Evolutionary conservation across 768 basidiomycete species (phyloP), one percentile per base, ranked within the genome.

Genomic region (Lentinula sp.): DNA sequence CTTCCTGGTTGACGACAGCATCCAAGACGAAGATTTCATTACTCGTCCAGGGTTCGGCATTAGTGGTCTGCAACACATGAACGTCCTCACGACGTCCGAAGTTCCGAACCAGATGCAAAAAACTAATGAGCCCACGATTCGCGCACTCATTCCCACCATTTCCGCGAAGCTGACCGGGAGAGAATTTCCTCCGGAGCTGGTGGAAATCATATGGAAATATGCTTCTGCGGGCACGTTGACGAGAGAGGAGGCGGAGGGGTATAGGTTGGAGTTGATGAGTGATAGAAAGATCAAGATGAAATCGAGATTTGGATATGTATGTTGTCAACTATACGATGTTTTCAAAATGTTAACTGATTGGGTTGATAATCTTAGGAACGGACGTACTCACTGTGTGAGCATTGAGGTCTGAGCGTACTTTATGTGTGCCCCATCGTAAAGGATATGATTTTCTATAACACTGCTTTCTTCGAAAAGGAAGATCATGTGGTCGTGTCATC

Each of bases 351-450:
- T 32, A 2, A 34, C 16, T 51, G 21, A 31, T 31, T 10, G 21
- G 7, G 7, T 46, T 49, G 23, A 23, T 13, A 5, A 23, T 15
- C 11, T 51, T 51, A 34, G 50, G n/a, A 34, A 31, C 81, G 75
- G 64, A 51, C 13, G 3, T 51, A 51, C 4, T 51, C 50, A 8
- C n/a, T 51, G 28, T 51, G 50, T 35, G 50, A 51, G 50, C 50
- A 51, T 18, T 51, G 50, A 51, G 46, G 46, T 6, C 28, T 28
- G 28, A 28, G 28, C 28, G 28, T 28, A 28, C 28, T 28, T 28
- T 28, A 28, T 28, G 28, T 28, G 3, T 28, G 28, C 3, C 28
- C 28, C 28, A 28, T 28, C 3, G 28, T 28, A 3, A 23, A 23
- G 23, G 23, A 23, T 23, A 23, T 23, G 23, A 23, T 23, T 23